These are phyloP conservation scores for Fusarium denticulatum DNA, from an alignment of 2,329 filamentous ascomycete genomes.

Conservation along the genomic window DNA sequence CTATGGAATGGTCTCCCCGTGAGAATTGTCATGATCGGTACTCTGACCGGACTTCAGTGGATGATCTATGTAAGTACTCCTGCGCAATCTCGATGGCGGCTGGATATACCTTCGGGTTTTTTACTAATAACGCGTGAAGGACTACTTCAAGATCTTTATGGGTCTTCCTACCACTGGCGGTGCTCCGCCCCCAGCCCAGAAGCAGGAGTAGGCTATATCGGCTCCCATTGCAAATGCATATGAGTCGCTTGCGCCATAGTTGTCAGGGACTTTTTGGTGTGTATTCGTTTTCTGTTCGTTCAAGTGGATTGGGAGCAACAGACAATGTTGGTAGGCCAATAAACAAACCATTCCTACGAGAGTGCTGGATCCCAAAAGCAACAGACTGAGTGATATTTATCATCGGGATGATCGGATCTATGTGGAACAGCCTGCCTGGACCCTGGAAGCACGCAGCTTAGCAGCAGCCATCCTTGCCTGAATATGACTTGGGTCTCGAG, in stretches of 20 bases:
- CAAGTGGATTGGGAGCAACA: not conserved
- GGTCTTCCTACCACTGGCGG: slow-evolving; percentile 86
- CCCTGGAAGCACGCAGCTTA: not conserved
- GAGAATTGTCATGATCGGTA: slow-evolving; percentile 88
- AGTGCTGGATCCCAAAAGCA: not conserved
- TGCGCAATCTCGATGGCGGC: not conserved
- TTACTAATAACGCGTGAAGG: slow-evolving; percentile 52
- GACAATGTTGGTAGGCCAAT: not conserved
- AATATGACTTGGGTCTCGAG: not conserved
- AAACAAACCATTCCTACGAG: slow-evolving; percentile 12
- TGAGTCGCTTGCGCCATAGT: not conserved
- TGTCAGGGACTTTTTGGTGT: not conserved
- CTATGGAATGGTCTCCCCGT: slow-evolving; percentile 92
- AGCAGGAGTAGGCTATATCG: slow-evolving; percentile 48
- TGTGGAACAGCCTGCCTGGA: not conserved
- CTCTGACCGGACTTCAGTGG: slow-evolving; percentile 86
- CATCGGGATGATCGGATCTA: not conserved
- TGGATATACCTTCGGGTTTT: not conserved
- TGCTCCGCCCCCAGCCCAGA: slow-evolving; percentile 63
- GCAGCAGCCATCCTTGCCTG: not conserved
- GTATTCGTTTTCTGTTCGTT: not conserved
- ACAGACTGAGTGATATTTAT: not conserved
- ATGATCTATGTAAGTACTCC: slow-evolving; percentile 79
- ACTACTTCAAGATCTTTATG: slow-evolving; percentile 92
- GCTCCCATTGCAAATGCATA: not conserved